Percentiles rank a stretch among this genome's conserved stretches.
Evolutionary conservation across 1,139 yeast genomes (phyloP).

Genomic region (Geotrichum histeridarum): DNA sequence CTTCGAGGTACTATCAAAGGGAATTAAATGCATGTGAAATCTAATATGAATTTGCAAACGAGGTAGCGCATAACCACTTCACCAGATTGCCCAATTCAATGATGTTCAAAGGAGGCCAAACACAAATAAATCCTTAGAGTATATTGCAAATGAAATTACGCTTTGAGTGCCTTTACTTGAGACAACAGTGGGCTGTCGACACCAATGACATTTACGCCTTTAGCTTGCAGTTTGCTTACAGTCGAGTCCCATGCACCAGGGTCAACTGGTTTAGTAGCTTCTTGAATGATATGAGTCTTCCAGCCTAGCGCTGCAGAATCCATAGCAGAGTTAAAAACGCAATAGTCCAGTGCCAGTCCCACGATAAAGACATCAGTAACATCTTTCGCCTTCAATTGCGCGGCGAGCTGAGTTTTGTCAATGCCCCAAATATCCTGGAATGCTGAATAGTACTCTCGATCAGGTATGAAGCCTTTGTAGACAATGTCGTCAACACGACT

Average conservation of each 20-base stretch:
- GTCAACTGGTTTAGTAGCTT: conserved; percentile 50
- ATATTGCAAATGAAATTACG: too few species aligned
- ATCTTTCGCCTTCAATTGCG: conserved; percentile 41
- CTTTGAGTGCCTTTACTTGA: neutral
- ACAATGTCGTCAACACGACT: conserved; percentile 39
- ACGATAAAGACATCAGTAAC: conserved; percentile 65
- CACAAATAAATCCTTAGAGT: too few species aligned
- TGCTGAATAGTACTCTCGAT: conserved; percentile 86
- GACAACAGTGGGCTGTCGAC: neutral
- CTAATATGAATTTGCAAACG: too few species aligned
- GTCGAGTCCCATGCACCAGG: conserved; percentile 27
- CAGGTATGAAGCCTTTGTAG: conserved; percentile 63
- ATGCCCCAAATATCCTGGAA: conserved; percentile 74
- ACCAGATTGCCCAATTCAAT: too few species aligned
- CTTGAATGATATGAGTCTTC: conserved; percentile 54
- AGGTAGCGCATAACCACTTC: too few species aligned
- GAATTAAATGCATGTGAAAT: too few species aligned
- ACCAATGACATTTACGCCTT: conserved; percentile 14
- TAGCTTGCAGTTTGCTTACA: conserved; percentile 3
- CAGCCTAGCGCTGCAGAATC: conserved; percentile 63
- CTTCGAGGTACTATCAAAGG: too few species aligned
- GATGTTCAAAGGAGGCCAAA: too few species aligned
- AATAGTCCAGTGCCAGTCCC: conserved; percentile 82
- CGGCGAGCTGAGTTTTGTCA: conserved; percentile 62
- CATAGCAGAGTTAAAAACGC: conserved; percentile 71